phyloP scores from a whole-genome alignment of 202 grass and related monocot genomes.

The Setaria italica region DNA sequence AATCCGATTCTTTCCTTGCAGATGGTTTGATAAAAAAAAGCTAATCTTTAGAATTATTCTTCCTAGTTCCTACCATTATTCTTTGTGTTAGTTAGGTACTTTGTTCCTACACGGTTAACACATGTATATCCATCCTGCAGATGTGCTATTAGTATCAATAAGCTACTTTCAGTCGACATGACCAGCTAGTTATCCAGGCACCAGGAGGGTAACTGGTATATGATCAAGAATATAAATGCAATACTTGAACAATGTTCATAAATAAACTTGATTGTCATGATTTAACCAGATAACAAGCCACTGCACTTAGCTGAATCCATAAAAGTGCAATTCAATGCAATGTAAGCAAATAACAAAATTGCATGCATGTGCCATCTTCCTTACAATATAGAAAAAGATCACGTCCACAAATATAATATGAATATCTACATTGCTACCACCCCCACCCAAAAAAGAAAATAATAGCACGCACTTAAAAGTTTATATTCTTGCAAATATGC shows the following conservation, averaged over 20 bases:
- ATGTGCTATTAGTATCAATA: not conserved
- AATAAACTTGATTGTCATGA: not conserved
- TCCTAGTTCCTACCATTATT: slow-evolving; percentile 20
- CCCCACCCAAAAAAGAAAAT: not conserved
- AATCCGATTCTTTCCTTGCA: not conserved
- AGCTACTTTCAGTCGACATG: slow-evolving; percentile 1
- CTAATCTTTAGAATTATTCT: slow-evolving; percentile 11
- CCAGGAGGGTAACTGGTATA: not conserved
- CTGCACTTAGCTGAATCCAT: not conserved
- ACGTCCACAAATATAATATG: not conserved
- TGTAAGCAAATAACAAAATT: slow-evolving; percentile 14
- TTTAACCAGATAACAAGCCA: slow-evolving; percentile 33
- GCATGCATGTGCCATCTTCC: not conserved
- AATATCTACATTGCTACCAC: not conserved
- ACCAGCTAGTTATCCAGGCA: not conserved
- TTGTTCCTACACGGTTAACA: slow-evolving; percentile 3
- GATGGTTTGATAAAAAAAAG: slow-evolving; percentile 3
- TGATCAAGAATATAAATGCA: not conserved
- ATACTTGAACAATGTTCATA: slow-evolving; percentile 6
- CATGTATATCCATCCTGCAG: not conserved
- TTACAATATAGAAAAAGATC: not conserved
- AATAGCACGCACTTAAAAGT: not conserved
- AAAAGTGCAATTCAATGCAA: not conserved
- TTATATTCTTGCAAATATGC: slow-evolving; percentile 1
- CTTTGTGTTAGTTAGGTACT: not conserved